Evolutionary conservation across 306 rosid genomes (phyloP), one percentile per base, ranked within the genome.

Genomic region (Castanea mollissima): DNA sequence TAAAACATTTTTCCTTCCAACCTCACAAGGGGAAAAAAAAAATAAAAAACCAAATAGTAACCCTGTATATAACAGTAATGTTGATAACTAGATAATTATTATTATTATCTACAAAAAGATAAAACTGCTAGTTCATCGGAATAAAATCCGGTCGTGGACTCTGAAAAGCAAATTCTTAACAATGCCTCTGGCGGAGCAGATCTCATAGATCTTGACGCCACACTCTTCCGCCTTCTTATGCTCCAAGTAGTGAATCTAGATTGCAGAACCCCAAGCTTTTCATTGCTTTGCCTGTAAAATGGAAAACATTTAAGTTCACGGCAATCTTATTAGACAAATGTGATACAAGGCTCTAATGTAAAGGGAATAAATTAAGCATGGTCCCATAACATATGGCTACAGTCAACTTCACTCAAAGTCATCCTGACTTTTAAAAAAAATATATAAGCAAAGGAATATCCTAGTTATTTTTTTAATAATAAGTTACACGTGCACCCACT

Each of bases 261-360:
- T 38, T 14, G 74, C 38, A n/a, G 29, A 35, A 21, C 5, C 68
- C 34, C 5, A 29, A 41, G 25, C 77, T 52, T 62, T 73, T 82
- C 80, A 94, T 82, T 84, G 99, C 86, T 94, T 94, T 44, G 97
- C 90, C 99, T 94, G 95, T 29, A 79, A 54, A 80, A 49, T 80
- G 7, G 0, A 9, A 58, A 12, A 76, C 44, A 76, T 41, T 3
- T 3, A 2, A 64, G n/a, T 25, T 65, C 23, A 32, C 19, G 27
- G 65, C 20, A 75, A 41, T 44, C 55, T 32, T 19, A 19, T 32
- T 19, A 19, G 49, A n/a, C 12, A 65, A 5, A 46, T 38, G 68
- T 13, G n/a, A 27, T 6, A 25, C 19, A 27, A 2, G 5, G 19
- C 27, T 64, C 20, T 6, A 31, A 64, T 31, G 70, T 64, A 13